These are phyloP conservation scores for Celoporthe dispersa DNA, from an alignment of 2,329 filamentous ascomycete genomes.

Conservation along the genomic window DNA sequence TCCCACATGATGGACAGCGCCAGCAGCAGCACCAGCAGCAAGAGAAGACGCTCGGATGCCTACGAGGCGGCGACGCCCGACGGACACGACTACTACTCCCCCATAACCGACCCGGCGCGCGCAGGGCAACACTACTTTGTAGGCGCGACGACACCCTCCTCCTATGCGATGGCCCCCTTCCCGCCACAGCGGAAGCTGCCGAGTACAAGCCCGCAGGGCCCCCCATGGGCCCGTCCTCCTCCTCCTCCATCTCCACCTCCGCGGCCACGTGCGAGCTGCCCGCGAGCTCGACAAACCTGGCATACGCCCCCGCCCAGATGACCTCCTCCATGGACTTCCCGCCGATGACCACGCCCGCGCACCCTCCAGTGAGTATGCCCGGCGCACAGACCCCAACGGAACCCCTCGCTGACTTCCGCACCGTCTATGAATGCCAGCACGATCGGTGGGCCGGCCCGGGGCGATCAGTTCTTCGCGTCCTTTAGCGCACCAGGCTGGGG, in stretches of 20 bases:
- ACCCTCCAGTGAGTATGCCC: slow-evolving; percentile 26
- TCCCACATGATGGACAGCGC: slow-evolving; percentile 19
- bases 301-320: slow-evolving; percentile 14
- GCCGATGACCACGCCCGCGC: slow-evolving; percentile 22
- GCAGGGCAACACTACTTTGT: slow-evolving; percentile 16
- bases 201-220: slow-evolving; percentile 20
- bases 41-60: slow-evolving; percentile 24
- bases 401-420: slow-evolving; percentile 18
- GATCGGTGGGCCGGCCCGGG: slow-evolving; percentile 19
- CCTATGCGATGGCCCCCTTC: slow-evolving; percentile 25
- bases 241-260: slow-evolving; percentile 5
- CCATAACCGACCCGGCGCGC: slow-evolving; percentile 16
- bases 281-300: neutral
- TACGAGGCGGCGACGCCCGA: slow-evolving; percentile 18
- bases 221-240: slow-evolving; percentile 17
- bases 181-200: slow-evolving; percentile 10
- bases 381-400: neutral
- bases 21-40: slow-evolving; percentile 3
- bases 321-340: slow-evolving; percentile 25
- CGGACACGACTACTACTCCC: slow-evolving; percentile 22
- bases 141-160: slow-evolving; percentile 19
- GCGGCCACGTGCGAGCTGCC: slow-evolving; percentile 19
- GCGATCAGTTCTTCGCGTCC: slow-evolving; percentile 22
- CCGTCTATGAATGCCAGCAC: slow-evolving; percentile 19
- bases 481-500: slow-evolving; percentile 21